Percentiles rank a stretch among this genome's conserved stretches.
phyloP scores from a whole-genome alignment of 148 eudicot species.

The Persicaria maculosa region DNA sequence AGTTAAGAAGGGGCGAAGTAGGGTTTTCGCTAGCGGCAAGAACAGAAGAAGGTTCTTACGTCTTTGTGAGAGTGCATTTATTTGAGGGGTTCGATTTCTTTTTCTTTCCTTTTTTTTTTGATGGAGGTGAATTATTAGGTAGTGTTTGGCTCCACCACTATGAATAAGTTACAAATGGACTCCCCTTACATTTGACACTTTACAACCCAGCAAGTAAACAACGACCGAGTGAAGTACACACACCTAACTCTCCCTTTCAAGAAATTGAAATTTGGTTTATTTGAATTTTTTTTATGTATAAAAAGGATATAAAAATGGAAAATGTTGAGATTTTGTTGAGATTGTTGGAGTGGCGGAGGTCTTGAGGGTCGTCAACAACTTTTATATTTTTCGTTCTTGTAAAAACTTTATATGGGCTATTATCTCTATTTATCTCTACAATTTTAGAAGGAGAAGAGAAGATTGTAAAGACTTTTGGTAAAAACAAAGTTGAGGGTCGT shows the following conservation, averaged over 20 bases:
- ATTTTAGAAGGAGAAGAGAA: too few species aligned
- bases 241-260: constrained; percentile 1
- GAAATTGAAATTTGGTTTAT: neutral
- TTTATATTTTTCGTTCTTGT: too few species aligned
- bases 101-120: neutral
- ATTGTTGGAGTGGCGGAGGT: too few species aligned
- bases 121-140: neutral
- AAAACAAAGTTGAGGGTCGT: too few species aligned
- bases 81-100: neutral
- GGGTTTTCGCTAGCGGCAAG: neutral
- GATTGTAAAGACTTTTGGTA: too few species aligned
- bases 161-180: neutral
- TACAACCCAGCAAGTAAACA: neutral
- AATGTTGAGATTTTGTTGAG: too few species aligned
- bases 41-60: constrained; percentile 6
- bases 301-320: too few species aligned
- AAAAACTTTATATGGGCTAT: too few species aligned
- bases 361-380: too few species aligned
- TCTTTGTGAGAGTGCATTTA: constrained; percentile 10
- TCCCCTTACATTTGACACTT: neutral
- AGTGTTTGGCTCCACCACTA: constrained; percentile 11
- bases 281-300: neutral
- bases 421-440: too few species aligned
- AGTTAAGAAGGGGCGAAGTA: neutral
- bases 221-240: constrained; percentile 7